A percentile compares a stretch with the other conserved stretches of the same genome.
Conservation (phyloP, 2,329 filamentous ascomycete genomes). For the Cercospora sesami region DNA sequence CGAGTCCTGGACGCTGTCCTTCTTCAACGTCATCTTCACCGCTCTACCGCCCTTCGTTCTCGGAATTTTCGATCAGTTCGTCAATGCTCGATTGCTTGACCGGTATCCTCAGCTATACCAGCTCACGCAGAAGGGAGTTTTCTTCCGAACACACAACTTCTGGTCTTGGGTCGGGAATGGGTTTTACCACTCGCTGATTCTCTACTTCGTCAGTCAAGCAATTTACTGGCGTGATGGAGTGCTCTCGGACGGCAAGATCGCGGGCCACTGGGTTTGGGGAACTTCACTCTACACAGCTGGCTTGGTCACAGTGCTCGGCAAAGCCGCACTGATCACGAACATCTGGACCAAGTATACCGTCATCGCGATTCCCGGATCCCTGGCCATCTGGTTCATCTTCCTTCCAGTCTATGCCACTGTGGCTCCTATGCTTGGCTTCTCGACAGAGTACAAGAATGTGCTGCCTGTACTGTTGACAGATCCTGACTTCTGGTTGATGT, state of each 20-base stretch:
- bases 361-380: conserved; percentile 89
- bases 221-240: conserved; percentile 82
- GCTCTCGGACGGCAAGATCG: conserved; percentile 73
- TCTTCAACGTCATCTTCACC: conserved; percentile 99
- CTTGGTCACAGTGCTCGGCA: conserved; percentile 89
- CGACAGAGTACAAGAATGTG: conserved; percentile 80
- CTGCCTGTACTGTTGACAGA: conserved; percentile 77
- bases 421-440: conserved; percentile 78
- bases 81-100: conserved; percentile 88
- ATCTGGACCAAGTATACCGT: conserved; percentile 99
- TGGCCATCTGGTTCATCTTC: conserved; percentile 88
- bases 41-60: conserved; percentile 89
- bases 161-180: conserved; percentile 90
- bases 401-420: conserved; percentile 83
- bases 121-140: conserved; percentile 86
- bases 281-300: conserved; percentile 91
- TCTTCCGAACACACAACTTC: conserved; percentile 92
- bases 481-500: conserved; percentile 89
- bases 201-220: conserved; percentile 81
- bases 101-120: conserved; percentile 95
- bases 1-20: conserved; percentile 98
- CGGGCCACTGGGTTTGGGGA: conserved; percentile 98
- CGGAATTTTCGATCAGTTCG: conserved; percentile 96
- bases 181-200: conserved; percentile 88
- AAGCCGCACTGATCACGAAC: conserved; percentile 90